Evolutionary conservation across 2,329 filamentous ascomycete species (phyloP).

Genomic region (Apiospora saccharicola): DNA sequence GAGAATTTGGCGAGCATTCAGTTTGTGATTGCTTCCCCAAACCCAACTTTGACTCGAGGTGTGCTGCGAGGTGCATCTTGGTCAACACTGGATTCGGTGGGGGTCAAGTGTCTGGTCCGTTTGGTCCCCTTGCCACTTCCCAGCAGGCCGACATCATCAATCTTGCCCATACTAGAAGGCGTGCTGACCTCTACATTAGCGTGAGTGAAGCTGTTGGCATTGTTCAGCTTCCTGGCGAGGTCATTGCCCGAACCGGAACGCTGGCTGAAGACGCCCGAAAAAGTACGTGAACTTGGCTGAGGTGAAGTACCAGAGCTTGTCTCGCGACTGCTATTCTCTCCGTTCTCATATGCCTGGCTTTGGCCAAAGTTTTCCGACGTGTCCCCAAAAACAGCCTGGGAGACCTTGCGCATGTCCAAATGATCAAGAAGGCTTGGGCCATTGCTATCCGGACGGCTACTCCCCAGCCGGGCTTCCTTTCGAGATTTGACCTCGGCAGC

Average conservation of each 20-base stretch:
- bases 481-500: constrained; percentile 51
- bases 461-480: constrained; percentile 51
- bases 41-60: constrained; percentile 38
- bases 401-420: constrained; percentile 49
- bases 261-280: constrained; percentile 41
- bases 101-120: constrained; percentile 55
- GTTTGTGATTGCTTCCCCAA: constrained; percentile 28
- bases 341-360: constrained; percentile 18
- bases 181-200: constrained; percentile 31
- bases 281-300: constrained; percentile 37
- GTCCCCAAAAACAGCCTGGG: constrained; percentile 46
- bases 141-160: background rate
- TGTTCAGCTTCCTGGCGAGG: constrained; percentile 43
- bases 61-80: constrained; percentile 54
- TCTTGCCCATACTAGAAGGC: constrained; percentile 27
- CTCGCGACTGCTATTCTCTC: constrained; percentile 30
- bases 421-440: constrained; percentile 37
- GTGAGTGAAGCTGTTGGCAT: constrained; percentile 35
- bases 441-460: constrained; percentile 34
- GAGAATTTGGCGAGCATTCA: background rate
- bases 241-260: constrained; percentile 40
- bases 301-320: constrained; percentile 39
- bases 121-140: constrained; percentile 51
- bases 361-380: constrained; percentile 35
- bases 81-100: constrained; percentile 51